phyloP scores from a whole-genome alignment of 164 flowering plant species.

The Macadamia tetraphylla region DNA sequence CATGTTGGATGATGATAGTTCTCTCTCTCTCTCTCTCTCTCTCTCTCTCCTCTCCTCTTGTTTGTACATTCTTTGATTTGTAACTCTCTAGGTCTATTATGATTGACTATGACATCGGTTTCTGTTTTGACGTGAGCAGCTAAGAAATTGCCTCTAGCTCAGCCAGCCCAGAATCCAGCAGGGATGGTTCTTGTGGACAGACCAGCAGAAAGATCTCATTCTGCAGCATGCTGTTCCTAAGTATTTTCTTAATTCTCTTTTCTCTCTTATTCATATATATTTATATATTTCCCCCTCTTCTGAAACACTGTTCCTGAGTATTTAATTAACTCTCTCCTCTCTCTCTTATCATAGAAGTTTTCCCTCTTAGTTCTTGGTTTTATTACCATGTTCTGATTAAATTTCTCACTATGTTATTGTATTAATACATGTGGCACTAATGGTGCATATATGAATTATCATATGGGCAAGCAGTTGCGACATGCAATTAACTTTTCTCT shows the following conservation, averaged over 20 bases:
- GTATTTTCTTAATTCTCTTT: constrained; percentile 11
- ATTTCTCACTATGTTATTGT: not conserved
- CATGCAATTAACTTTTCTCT: not conserved
- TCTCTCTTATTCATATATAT: not conserved
- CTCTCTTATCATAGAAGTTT: not conserved
- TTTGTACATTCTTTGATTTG: not conserved
- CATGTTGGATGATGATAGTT: too few species aligned
- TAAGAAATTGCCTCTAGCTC: constrained; percentile 67
- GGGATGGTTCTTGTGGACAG: constrained; percentile 79
- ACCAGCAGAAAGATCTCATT: constrained; percentile 47
- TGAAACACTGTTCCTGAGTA: constrained; percentile 51
- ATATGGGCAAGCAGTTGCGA: too few species aligned
- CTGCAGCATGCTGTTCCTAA: constrained; percentile 63
- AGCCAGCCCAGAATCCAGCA: constrained; percentile 66
- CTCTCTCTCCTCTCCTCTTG: not conserved
- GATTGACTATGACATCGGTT: too few species aligned
- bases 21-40: not conserved
- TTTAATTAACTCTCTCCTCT: too few species aligned
- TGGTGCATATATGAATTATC: too few species aligned
- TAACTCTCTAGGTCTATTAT: too few species aligned
- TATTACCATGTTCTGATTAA: not conserved
- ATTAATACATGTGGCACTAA: too few species aligned
- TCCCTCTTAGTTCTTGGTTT: too few species aligned
- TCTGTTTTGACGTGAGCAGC: constrained; percentile 34
- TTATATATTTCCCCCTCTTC: not conserved